Evolutionary conservation across 2,329 filamentous ascomycete genomes (phyloP).

Genomic region (Rachicladosporium sp.): DNA sequence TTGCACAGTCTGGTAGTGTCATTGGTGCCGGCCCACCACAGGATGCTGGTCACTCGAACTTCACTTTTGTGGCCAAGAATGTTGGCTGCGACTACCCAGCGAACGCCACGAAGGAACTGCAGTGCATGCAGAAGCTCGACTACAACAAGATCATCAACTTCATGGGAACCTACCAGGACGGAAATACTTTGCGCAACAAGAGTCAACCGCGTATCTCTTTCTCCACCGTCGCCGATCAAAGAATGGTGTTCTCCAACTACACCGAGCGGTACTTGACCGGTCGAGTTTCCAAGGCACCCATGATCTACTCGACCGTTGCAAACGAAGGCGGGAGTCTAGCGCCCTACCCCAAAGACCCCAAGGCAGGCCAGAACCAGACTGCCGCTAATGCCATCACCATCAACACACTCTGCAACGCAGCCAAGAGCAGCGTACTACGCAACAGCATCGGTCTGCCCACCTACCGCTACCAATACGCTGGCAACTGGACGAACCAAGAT

Average conservation of each 20-base stretch:
- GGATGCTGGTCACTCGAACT: slow-evolving; percentile 23
- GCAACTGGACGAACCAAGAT: slow-evolving; percentile 25
- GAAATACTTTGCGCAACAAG: slow-evolving; percentile 7
- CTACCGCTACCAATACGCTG: slow-evolving; percentile 27
- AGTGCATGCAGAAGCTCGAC: slow-evolving; percentile 25
- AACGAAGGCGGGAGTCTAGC: slow-evolving; percentile 23
- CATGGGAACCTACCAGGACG: slow-evolving; percentile 21
- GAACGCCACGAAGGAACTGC: slow-evolving; percentile 19
- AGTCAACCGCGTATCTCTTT: slow-evolving; percentile 12
- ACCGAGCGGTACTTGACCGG: slow-evolving; percentile 11
- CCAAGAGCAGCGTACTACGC: slow-evolving; percentile 18
- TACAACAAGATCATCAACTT: slow-evolving; percentile 20
- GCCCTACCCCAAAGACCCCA: slow-evolving; percentile 13
- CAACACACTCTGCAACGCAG: slow-evolving; percentile 17
- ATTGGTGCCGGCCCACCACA: slow-evolving; percentile 15
- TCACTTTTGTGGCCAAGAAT: slow-evolving; percentile 26
- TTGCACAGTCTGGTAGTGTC: too few species aligned
- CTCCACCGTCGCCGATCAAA: slow-evolving; percentile 10
- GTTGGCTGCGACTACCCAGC: slow-evolving; percentile 23
- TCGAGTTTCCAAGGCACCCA: slow-evolving; percentile 29
- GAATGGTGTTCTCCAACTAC: slow-evolving; percentile 19
- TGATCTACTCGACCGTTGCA: slow-evolving; percentile 27
- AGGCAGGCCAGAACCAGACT: slow-evolving; percentile 7
- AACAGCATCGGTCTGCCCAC: slow-evolving; percentile 17
- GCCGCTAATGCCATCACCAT: slow-evolving; percentile 12